A percentile compares a stretch with the other conserved stretches of the same genome.
Conservation (phyloP, 2,329 filamentous ascomycete species). For the Penicillium crustosum region DNA sequence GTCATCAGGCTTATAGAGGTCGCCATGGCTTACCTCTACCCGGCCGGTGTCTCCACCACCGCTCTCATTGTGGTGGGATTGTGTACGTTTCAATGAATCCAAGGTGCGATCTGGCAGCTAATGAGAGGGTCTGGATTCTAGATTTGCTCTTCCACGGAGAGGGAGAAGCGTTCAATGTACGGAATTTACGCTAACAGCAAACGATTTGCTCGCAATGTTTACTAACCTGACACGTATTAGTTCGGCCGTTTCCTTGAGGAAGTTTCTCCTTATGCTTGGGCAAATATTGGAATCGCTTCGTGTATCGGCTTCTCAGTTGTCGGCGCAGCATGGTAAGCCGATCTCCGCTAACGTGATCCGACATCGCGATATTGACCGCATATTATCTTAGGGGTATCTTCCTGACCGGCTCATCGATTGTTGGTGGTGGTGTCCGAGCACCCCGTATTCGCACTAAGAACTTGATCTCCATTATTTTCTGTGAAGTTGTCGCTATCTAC, state of each 20-base stretch:
- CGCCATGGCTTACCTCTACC: conserved; percentile 71
- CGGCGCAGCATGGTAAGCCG: conserved; percentile 84
- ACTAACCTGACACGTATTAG: conserved; percentile 46
- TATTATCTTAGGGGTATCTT: conserved; percentile 80
- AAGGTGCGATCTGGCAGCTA: conserved; percentile 20
- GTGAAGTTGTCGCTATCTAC: conserved; percentile 99
- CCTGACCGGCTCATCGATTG: conserved; percentile 94
- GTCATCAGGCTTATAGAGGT: conserved; percentile 27
- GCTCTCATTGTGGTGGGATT: conserved; percentile 72
- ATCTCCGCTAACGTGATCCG: not conserved
- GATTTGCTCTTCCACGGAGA: conserved; percentile 98
- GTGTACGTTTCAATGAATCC: conserved; percentile 58
- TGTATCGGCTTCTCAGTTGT: conserved; percentile 97
- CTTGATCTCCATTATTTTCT: conserved; percentile 99
- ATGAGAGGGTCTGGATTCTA: conserved; percentile 42
- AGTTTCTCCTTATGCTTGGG: conserved; percentile 93
- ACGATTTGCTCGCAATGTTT: not conserved
- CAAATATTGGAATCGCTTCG: conserved; percentile 81
- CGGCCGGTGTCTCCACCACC: conserved; percentile 60
- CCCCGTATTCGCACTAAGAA: conserved; percentile 99
- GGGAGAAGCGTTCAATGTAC: conserved; percentile 92
- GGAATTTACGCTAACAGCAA: conserved; percentile 29
- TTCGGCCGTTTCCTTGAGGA: conserved; percentile 92
- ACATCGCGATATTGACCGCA: conserved; percentile 1
- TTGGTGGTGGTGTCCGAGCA: conserved; percentile 93